Conservation (phyloP, 164 flowering plant genomes). For the Hamamelis virginiana region DNA sequence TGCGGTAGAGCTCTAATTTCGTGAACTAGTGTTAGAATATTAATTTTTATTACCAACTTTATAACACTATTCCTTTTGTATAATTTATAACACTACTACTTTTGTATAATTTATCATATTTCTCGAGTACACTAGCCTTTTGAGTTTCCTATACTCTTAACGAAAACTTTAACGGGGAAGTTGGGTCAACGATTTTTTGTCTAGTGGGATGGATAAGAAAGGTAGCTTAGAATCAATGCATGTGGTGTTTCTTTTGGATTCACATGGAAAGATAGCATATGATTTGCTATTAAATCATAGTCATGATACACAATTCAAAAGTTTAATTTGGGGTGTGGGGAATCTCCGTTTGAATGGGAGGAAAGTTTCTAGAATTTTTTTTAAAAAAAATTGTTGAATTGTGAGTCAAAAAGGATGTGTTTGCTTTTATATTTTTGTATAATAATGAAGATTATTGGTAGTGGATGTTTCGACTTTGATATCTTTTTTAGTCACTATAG, state of each 20-base stretch:
- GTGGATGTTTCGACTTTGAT: neutral
- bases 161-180: too few species aligned
- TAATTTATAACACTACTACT: too few species aligned
- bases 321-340: slow-evolving; percentile 1
- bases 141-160: too few species aligned
- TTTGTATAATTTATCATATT: too few species aligned
- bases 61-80: too few species aligned
- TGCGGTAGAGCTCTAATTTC: too few species aligned
- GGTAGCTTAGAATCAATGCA: slow-evolving; percentile 27
- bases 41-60: too few species aligned
- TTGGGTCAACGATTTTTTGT: neutral
- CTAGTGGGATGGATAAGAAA: slow-evolving; percentile 6
- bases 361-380: neutral
- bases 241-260: slow-evolving; percentile 28
- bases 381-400: neutral
- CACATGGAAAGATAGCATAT: slow-evolving; percentile 39
- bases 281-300: slow-evolving; percentile 24
- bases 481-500: neutral
- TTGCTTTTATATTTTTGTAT: slow-evolving; percentile 1
- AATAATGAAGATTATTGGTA: neutral
- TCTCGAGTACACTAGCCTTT: too few species aligned
- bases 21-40: too few species aligned
- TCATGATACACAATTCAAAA: slow-evolving; percentile 8
- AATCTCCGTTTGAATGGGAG: slow-evolving; percentile 33
- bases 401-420: slow-evolving; percentile 13